Base-by-base conservation (phyloP, 768 basidiomycete species). In the Agaricus bisporus region DNA sequence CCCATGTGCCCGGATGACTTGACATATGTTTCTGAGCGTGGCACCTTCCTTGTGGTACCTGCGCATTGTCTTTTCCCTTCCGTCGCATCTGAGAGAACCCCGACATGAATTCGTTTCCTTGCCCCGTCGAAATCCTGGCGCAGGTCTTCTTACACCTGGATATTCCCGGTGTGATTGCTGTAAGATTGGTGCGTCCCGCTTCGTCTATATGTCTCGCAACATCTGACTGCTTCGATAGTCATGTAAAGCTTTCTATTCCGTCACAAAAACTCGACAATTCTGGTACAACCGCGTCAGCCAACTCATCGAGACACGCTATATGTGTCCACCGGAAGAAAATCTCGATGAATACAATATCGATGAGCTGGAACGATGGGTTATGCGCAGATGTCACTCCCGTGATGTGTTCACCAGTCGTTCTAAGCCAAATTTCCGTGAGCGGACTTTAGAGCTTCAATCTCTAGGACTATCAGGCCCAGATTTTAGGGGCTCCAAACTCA, bases 191-290 rank as follows among this genome's bases (percentile, higher is more conserved):
- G 17, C 38, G 38, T 15, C 17, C 85, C 67, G 38, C 17, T 39
- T 12, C 12, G 2, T n/a, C 38, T 2, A 12, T 39, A n/a, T 39
- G 4, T 6, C 17, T 39, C 3, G 15, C 15, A 6, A 12, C 2
- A 39, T 39, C 18, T 77, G 77, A 57, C 83, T 52, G 66, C 82
- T 76, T 0, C 83, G 83, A 22, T 14, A 66, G 72, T 8, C 72
- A 68, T 0, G 85, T 79, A 65, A 80, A 87, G n/a, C 38, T 5
- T 17, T 39, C 17, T 39, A 39, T 12, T 39, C 15, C 5, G 38
- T 39, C 12, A 39, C 38, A 15, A 39, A 39, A 39, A 39, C 38
- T 14, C 38, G 38, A 3, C 38, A 39, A n/a, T 39, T 39, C 38
- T 39, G 38, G 38, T 17, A 39, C 15, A 17, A 15, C 38, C 38